A percentile compares a stretch with the other conserved stretches of the same genome.
Conservation (phyloP, 179 eudicot genomes). For the Heliamphora pulchella region DNA sequence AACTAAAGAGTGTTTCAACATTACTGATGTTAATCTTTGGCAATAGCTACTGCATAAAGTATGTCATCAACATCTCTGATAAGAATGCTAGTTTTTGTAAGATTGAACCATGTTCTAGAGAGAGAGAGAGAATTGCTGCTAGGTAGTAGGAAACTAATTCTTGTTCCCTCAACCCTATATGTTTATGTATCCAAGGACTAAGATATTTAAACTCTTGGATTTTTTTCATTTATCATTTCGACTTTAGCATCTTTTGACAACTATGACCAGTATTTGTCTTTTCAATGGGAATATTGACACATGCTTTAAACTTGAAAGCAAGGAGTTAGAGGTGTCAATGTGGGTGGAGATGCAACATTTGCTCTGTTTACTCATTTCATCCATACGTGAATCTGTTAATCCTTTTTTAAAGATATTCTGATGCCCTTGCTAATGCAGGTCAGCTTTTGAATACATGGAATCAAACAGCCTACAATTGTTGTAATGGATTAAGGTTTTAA, state of each 20-base stretch:
- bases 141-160: too few species aligned
- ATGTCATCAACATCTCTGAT: too few species aligned
- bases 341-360: constrained; percentile 2
- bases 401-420: not conserved
- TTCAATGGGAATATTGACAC: too few species aligned
- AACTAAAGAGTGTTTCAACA: too few species aligned
- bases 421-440: not conserved
- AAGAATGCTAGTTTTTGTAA: too few species aligned
- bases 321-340: not conserved
- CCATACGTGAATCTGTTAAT: not conserved
- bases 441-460: not conserved
- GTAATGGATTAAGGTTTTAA: not conserved
- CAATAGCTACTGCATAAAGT: too few species aligned
- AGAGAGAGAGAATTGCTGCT: too few species aligned
- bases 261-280: too few species aligned
- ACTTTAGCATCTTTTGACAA: not conserved
- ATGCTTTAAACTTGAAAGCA: too few species aligned
- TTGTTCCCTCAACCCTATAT: too few species aligned
- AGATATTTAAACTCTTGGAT: not conserved
- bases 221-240: not conserved
- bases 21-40: too few species aligned
- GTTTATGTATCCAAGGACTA: not conserved
- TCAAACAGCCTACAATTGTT: not conserved
- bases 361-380: not conserved
- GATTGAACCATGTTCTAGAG: too few species aligned